Evolutionary conservation across 179 eudicot species (phyloP).

Genomic region (Gypsophila paniculata): DNA sequence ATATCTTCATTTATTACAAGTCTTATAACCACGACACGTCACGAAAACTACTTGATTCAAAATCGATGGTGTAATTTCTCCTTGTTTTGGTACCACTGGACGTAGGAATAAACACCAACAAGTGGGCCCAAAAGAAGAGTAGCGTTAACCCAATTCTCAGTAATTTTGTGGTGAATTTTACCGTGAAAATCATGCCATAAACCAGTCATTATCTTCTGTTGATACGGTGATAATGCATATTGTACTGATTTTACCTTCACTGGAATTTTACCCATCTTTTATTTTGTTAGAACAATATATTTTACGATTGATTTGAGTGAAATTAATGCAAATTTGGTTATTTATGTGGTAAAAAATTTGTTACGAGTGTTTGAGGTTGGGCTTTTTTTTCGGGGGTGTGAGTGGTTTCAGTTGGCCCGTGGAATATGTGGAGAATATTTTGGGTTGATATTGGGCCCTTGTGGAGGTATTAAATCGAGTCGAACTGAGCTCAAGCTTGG

Average conservation of each 20-base stretch:
- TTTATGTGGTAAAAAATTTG: neutral
- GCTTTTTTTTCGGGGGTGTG: neutral
- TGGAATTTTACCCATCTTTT: slow-evolving; percentile 65
- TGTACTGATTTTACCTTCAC: slow-evolving; percentile 76
- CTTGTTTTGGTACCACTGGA: slow-evolving; percentile 29
- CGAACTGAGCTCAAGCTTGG: neutral
- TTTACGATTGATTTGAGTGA: slow-evolving; percentile 1
- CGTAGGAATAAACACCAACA: slow-evolving; percentile 59
- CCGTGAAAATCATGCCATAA: slow-evolving; percentile 71
- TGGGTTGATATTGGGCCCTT: too few species aligned
- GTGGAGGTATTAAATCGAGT: neutral
- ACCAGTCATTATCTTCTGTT: slow-evolving; percentile 91
- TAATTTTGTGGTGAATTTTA: slow-evolving; percentile 66
- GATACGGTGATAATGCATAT: slow-evolving; percentile 74
- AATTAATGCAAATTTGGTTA: neutral
- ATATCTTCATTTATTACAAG: too few species aligned
- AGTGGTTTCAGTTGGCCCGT: neutral
- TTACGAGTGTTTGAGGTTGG: neutral
- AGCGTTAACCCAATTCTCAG: slow-evolving; percentile 75
- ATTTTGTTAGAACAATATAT: slow-evolving; percentile 21
- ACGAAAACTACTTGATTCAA: neutral
- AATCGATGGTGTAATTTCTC: slow-evolving; percentile 38
- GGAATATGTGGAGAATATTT: neutral
- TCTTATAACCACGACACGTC: neutral
- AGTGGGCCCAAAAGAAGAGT: slow-evolving; percentile 64